These are phyloP conservation scores for Poa pratensis DNA, from an alignment of 176 grass and related monocot genomes.

Conservation along the genomic window DNA sequence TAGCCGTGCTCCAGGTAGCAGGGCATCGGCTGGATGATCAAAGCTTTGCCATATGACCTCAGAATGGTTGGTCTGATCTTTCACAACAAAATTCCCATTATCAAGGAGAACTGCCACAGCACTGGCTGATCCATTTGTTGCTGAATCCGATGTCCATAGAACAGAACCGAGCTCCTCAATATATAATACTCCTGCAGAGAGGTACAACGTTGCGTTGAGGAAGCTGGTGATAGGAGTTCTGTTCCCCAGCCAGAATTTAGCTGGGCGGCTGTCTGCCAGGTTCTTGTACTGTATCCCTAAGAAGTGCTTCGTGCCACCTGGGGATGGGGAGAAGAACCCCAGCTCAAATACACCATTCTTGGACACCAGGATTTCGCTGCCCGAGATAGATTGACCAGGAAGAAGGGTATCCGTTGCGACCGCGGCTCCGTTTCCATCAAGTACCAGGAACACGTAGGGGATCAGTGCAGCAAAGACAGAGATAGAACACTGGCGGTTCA, in stretches of 20 bases:
- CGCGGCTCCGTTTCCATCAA: not conserved
- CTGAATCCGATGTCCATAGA: conserved; percentile 44
- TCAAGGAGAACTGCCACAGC: conserved; percentile 21
- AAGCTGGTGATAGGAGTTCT: conserved; percentile 31
- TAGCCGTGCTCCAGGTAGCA: conserved; percentile 53
- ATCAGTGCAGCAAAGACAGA: conserved; percentile 22
- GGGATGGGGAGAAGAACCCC: conserved; percentile 45
- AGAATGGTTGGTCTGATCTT: conserved; percentile 11
- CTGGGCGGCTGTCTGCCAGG: not conserved
- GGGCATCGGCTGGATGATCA: conserved; percentile 46
- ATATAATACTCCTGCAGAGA: conserved; percentile 32
- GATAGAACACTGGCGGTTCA: conserved; percentile 7
- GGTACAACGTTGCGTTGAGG: conserved; percentile 5
- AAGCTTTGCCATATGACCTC: conserved; percentile 56
- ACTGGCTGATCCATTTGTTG: not conserved
- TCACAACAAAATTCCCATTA: conserved; percentile 43
- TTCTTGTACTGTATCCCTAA: conserved; percentile 47
- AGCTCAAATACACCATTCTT: conserved; percentile 44
- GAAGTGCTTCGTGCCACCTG: conserved; percentile 15
- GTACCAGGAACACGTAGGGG: not conserved
- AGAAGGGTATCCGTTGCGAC: conserved; percentile 25
- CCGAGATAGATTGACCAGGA: conserved; percentile 30
- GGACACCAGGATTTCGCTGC: conserved; percentile 45
- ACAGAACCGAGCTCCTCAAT: conserved; percentile 31
- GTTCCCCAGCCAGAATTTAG: conserved; percentile 38